Conservation (phyloP, 129 eudicot species). For the Helianthus annuus region HanXRQr2.0-SUNRISE NC_035440.2:108770599-108771098, state of each 20-base stretch:
- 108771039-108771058: constrained; percentile 31
- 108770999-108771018: neutral
- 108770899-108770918: constrained; percentile 79
- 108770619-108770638: too few relatives aligned
- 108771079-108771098: constrained; percentile 94
- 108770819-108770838: constrained; percentile 75
- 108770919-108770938: constrained; percentile 81
- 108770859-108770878: constrained; percentile 88
- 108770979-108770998: constrained; percentile 30
- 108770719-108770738: neutral
- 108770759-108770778: constrained; percentile 41
- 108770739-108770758: neutral
- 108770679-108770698: too few relatives aligned
- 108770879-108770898: constrained; percentile 83
- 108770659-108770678: too few relatives aligned
- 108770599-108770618: too few relatives aligned
- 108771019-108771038: neutral
- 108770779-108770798: constrained; percentile 53
- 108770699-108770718: too few relatives aligned
- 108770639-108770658: too few relatives aligned
- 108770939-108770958: constrained; percentile 75
- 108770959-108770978: constrained; percentile 90
- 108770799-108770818: constrained; percentile 45
- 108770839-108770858: constrained; percentile 84
- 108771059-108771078: constrained; percentile 94